Conservation (phyloP, 2,329 filamentous ascomycete species). For the Exophiala dermatitidis region DNA sequence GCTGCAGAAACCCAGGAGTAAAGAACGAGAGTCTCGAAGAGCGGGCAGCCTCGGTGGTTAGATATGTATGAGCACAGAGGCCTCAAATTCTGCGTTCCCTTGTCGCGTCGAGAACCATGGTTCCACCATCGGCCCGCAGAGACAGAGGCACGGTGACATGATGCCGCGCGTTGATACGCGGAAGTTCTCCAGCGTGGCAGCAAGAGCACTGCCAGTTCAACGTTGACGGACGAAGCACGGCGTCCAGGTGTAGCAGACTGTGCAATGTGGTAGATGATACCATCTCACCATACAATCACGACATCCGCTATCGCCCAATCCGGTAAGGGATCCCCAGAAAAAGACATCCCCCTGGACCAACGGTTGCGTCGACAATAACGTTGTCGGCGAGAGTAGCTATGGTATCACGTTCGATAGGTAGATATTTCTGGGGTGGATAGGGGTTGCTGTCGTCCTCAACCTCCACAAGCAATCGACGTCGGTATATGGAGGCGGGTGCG, state of each 20-base stretch:
- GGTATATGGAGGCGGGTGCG: neutral
- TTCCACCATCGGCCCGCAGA: neutral
- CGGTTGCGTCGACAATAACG: too few relatives aligned
- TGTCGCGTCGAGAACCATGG: neutral
- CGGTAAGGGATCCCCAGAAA: conserved; percentile 1
- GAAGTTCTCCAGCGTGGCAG: too few relatives aligned
- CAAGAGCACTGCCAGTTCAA: neutral
- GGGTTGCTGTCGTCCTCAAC: neutral
- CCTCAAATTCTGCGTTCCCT: neutral
- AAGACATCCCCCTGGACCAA: neutral
- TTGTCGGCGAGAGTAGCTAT: neutral
- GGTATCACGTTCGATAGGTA: neutral
- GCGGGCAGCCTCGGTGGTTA: too few relatives aligned
- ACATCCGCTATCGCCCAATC: conserved; percentile 16
- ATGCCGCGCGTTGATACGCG: too few relatives aligned
- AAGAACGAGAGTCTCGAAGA: neutral
- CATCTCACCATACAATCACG: conserved; percentile 15
- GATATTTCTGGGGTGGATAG: neutral
- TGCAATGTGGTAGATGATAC: conserved; percentile 7
- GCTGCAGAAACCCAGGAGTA: neutral
- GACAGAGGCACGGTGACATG: neutral
- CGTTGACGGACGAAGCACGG: neutral
- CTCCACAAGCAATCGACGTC: neutral
- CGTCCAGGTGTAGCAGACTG: neutral
- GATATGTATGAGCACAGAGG: too few relatives aligned